Evolutionary conservation across 106 monocot genomes (phyloP).

Genomic region (Apostasia ramifera): DNA sequence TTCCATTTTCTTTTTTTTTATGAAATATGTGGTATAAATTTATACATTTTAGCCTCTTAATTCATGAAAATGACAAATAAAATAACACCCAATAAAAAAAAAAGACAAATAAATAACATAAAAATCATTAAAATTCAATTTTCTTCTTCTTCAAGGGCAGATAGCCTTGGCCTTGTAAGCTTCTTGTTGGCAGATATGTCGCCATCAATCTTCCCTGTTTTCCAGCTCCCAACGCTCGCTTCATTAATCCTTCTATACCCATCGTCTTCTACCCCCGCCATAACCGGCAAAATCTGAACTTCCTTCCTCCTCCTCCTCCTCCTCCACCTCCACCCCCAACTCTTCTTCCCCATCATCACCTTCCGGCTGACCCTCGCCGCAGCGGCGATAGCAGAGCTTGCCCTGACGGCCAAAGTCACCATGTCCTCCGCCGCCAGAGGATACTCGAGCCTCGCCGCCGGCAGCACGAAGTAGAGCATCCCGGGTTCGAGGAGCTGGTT

Average conservation of each 20-base stretch:
- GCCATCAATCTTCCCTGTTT: too few species aligned
- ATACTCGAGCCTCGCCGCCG: background rate
- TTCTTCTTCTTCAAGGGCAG: background rate
- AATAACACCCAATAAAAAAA: too few species aligned
- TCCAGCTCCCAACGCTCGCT: background rate
- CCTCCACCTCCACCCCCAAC: too few species aligned
- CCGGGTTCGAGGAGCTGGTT: slow-evolving; percentile 1
- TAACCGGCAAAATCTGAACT: background rate
- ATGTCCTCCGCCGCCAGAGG: slow-evolving; percentile 13
- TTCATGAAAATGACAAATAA: too few species aligned
- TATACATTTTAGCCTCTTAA: too few species aligned
- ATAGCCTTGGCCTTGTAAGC: background rate
- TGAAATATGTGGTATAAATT: too few species aligned
- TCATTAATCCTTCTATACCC: background rate
- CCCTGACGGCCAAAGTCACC: slow-evolving; percentile 14
- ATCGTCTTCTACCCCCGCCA: background rate
- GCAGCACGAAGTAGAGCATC: slow-evolving; percentile 21
- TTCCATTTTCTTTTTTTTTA: too few species aligned
- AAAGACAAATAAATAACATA: too few species aligned
- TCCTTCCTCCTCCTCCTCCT: background rate
- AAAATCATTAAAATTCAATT: background rate
- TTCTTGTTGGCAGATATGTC: background rate
- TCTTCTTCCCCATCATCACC: background rate
- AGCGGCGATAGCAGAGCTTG: slow-evolving; percentile 9
- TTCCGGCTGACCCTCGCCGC: background rate